Percentiles rank a stretch among this genome's conserved stretches.
Conservation (phyloP, 2,329 filamentous ascomycete genomes). For the Exserohilum turcica region DNA sequence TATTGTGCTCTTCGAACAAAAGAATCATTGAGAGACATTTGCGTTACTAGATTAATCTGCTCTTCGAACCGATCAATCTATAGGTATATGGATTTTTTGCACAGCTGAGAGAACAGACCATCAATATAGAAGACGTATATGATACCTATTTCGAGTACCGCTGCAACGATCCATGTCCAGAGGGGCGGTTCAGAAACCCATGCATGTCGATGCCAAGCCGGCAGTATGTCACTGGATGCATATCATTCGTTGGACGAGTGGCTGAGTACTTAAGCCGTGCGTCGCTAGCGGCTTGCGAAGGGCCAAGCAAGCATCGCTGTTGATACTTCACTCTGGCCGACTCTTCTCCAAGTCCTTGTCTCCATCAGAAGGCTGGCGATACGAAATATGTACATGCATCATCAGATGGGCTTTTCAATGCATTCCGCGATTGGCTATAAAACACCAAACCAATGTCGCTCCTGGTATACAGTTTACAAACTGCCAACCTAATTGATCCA, state of each 20-base stretch:
- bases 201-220: not conserved
- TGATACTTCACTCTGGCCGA: not conserved
- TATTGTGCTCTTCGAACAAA: slow-evolving; percentile 7
- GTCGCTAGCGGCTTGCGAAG: not conserved
- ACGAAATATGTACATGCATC: too few relatives aligned
- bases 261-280: not conserved
- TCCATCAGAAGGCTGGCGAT: too few relatives aligned
- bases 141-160: too few relatives aligned
- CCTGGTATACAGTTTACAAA: too few relatives aligned
- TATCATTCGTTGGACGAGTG: not conserved
- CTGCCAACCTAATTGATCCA: too few relatives aligned
- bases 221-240: not conserved
- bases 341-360: too few relatives aligned
- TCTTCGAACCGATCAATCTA: not conserved
- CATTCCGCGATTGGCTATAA: too few relatives aligned
- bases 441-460: too few relatives aligned
- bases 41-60: not conserved
- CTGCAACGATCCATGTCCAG: not conserved
- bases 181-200: not conserved
- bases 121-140: too few relatives aligned
- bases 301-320: not conserved
- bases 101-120: not conserved
- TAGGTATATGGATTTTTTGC: slow-evolving; percentile 1
- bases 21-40: not conserved
- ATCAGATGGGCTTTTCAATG: too few relatives aligned